A percentile compares a stretch with the other conserved stretches of the same genome.
These are phyloP conservation scores for Aspergillus sp. DNA, from an alignment of 2,329 filamentous ascomycete species.

Conservation along the genomic window DNA sequence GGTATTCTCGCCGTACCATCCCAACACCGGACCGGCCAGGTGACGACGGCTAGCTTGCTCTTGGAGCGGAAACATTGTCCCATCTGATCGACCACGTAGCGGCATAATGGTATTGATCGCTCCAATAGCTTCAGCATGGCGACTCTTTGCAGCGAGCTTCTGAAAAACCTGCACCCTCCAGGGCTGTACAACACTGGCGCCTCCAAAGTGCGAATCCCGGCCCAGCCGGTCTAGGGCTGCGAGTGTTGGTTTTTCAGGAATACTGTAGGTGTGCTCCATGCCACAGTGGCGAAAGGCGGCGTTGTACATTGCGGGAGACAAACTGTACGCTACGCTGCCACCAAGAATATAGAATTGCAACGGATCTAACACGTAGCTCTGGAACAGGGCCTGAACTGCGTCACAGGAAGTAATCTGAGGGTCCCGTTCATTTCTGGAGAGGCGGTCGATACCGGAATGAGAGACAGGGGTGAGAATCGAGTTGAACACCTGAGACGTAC, in stretches of 20 bases:
- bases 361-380: conserved; percentile 48
- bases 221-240: conserved; percentile 43
- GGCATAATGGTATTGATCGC: conserved; percentile 52
- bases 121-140: conserved; percentile 51
- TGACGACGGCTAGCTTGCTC: conserved; percentile 49
- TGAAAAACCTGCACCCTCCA: conserved; percentile 48
- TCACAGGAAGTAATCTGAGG: conserved; percentile 44
- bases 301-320: conserved; percentile 51
- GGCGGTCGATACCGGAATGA: conserved; percentile 41
- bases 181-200: conserved; percentile 49
- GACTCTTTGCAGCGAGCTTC: conserved; percentile 44
- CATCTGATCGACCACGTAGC: conserved; percentile 42
- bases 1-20: conserved; percentile 52
- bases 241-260: conserved; percentile 42
- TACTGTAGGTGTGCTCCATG: conserved; percentile 45
- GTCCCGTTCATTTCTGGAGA: conserved; percentile 31
- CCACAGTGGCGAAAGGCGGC: conserved; percentile 46
- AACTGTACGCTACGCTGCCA: conserved; percentile 46
- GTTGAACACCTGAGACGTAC: conserved; percentile 51
- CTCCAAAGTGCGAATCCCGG: conserved; percentile 45
- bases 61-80: conserved; percentile 41
- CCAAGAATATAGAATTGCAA: conserved; percentile 49
- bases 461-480: conserved; percentile 47
- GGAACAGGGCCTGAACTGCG: conserved; percentile 44
- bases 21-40: conserved; percentile 45